Conservation (phyloP, 345 rosid species). For the Hibiscus syriacus region DNA sequence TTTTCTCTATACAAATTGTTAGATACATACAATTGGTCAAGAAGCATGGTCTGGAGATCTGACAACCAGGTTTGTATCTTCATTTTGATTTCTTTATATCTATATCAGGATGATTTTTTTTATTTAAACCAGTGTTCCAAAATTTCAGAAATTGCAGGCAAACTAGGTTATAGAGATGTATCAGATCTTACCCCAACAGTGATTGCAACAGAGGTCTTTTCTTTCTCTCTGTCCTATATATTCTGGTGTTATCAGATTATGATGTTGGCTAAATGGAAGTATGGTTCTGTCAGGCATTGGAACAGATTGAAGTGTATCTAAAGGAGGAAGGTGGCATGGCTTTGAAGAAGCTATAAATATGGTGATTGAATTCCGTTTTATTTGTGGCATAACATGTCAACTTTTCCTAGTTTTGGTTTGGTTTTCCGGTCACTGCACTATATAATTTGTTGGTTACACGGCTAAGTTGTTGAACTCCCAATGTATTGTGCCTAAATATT, state of each 20-base stretch:
- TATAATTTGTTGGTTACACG: neutral
- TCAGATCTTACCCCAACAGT: constrained; percentile 50
- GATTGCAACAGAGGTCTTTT: constrained; percentile 74
- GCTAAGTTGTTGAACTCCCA: neutral
- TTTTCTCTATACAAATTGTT: too few species aligned
- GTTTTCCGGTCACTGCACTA: neutral
- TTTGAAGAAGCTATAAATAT: neutral
- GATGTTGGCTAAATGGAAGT: constrained; percentile 5
- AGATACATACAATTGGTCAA: too few species aligned
- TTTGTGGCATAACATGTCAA: neutral
- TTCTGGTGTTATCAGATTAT: neutral
- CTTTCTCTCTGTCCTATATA: constrained; percentile 11
- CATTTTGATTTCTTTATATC: too few species aligned
- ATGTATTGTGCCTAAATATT: neutral
- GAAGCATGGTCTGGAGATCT: too few species aligned
- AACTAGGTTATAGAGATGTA: constrained; percentile 58
- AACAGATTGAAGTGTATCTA: constrained; percentile 44
- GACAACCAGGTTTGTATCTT: too few species aligned
- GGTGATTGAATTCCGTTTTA: constrained; percentile 4
- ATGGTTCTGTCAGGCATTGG: constrained; percentile 33
- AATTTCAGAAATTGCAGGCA: constrained; percentile 63
- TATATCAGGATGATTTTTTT: neutral
- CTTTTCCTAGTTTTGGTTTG: neutral
- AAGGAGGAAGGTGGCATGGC: constrained; percentile 24
- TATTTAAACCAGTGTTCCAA: neutral